Base-by-base conservation (phyloP, 495 filamentous ascomycete species). In the Patellaria atrata region DNA sequence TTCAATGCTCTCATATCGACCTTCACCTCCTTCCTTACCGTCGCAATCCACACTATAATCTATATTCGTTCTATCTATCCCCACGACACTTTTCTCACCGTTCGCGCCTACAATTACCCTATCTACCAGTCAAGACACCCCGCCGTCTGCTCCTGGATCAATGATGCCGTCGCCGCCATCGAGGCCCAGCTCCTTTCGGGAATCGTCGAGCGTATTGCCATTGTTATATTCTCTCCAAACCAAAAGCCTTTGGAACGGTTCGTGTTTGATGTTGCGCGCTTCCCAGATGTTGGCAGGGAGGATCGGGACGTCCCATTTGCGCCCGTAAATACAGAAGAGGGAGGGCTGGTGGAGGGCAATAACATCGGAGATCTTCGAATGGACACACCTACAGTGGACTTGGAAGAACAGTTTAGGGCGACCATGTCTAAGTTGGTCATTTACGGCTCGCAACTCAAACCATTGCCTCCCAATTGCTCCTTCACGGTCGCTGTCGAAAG, bases 1-100 rank as follows among this genome's bases (percentile, higher is more conserved):
- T 65, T 58, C 37, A 44, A 60, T 44, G 47, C 55, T 30, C 64
- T 77, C 41, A 59, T 77, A 16, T 52, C 57, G 22, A 65, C 71
- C 20, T 77, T 85, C 55, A 60, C 65, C 45, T 64, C 73, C 53
- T 94, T 96, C 62, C 76, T 97, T 28, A 82, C 73, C 37, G 75
- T 89, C 26, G 76, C 81, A 44, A 80, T 87, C 52, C 89, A 97
- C 63, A 89, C 87, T 47, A 82, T 96, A 52, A 74, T 97, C 42
- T 91, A 82, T 61, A 73, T 86, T 43, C 79, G 89, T 38, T 54
- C 57, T 40, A 73, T 96, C 53, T 97, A 97, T 55, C 85, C 87
- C 0, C 57, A 62, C 33, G 55, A 68, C 16, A 80, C 84, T 29
- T 96, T 96, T 60, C 67, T 91, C 37, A 70, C 75, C 22, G 75